Conservation (phyloP, 768 basidiomycete genomes). For the Pilatotrama ljubarskyi region DNA sequence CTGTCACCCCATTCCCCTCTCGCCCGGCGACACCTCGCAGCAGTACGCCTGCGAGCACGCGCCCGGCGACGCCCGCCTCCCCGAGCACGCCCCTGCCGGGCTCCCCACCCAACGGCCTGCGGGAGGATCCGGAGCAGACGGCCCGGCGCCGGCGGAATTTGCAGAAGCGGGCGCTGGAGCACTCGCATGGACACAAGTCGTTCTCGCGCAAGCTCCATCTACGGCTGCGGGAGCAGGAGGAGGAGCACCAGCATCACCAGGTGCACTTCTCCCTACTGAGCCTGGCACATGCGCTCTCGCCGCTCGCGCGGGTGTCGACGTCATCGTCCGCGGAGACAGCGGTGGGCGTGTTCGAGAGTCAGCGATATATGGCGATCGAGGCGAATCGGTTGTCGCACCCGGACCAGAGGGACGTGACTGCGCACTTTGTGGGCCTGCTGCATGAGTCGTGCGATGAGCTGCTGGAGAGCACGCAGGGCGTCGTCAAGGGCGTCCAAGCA, state of each 20-base stretch:
- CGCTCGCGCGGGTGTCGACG: constrained; percentile 13
- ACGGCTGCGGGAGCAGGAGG: constrained; percentile 18
- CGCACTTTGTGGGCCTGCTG: constrained; percentile 46
- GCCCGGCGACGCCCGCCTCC: constrained; percentile 34
- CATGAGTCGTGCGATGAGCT: constrained; percentile 55
- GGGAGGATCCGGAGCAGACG: constrained; percentile 1
- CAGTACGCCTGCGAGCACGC: constrained; percentile 39
- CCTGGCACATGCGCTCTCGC: constrained; percentile 24
- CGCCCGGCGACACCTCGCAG: constrained; percentile 43
- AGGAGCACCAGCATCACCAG: constrained; percentile 22
- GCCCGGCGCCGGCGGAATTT: constrained; percentile 4
- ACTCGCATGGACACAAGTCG: constrained; percentile 9
- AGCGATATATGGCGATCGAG: constrained; percentile 70
- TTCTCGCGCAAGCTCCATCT: constrained; percentile 22
- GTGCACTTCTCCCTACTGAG: constrained; percentile 30
- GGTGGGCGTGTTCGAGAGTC: constrained; percentile 75
- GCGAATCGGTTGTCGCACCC: constrained; percentile 53
- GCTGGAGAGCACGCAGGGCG: constrained; percentile 43
- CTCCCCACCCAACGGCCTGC: not conserved
- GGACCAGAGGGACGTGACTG: constrained; percentile 43
- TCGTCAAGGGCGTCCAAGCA: constrained; percentile 41
- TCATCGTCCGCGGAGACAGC: constrained; percentile 41
- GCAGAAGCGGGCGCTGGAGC: constrained; percentile 5
- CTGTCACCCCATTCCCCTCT: constrained; percentile 30
- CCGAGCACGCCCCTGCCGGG: constrained; percentile 1